Evolutionary conservation across 2,329 filamentous ascomycete species (phyloP), one percentile per base, ranked within the genome.

Genomic region (Apiospora koreana): DNA sequence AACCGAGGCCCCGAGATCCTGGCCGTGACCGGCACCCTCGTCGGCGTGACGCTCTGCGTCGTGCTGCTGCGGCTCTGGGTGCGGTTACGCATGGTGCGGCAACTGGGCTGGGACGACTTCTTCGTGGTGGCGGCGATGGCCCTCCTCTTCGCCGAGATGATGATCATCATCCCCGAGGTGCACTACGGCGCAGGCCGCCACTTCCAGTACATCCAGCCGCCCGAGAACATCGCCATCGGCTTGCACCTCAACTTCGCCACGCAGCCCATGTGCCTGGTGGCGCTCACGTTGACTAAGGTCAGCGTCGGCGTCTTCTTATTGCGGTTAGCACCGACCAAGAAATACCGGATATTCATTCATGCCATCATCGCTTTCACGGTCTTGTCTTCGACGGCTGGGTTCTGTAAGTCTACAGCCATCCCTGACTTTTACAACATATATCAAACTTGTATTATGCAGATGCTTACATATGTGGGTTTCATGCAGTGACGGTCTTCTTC

Each of bases 61-160:
- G 54, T 62, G 1, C 18, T 62, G 54, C 54, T 62, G 18, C 54
- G 54, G 54, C 28, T 62, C 54, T 62, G 54, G 54, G 54, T 62
- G 54, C 54, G 54, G 3, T 1, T 38, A 3, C 54, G 54, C 2
- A 2, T 62, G 8, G 54, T 62, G 31, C 54, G 54, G 31, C 54
- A 62, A 31, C 54, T 62, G 54, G 54, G 54, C 54, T 62, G 54
- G 54, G 54, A 62, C 28, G 54, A 62, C 31, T 62, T 62, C 31
- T 62, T 62, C 54, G 54, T 62, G 16, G 54, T 8, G 7, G 54
- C 54, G 28, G 54, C 54, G 31, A 62, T 62, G 54, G 28, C 18
- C 18, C 54, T 62, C 31, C 54, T 62, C 28, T 38, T 62, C 9
- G 54, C 31, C 18, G 54, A 62, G 18, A 62, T 62, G 54, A 62